Evolutionary conservation across 345 rosid genomes (phyloP).

Genomic region (Euclidium syriacum): DNA sequence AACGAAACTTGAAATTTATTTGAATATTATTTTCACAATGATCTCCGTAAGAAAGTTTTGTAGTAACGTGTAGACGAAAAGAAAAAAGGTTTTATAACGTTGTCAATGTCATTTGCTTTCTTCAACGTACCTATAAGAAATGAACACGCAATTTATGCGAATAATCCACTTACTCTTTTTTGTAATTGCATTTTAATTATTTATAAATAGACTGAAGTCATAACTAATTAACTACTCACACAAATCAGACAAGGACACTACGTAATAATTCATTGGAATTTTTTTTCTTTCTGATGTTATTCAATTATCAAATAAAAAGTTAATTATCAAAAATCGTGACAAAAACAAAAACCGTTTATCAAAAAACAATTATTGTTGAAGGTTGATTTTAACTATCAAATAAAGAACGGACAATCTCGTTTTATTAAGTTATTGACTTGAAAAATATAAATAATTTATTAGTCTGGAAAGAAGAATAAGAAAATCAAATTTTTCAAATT

Average conservation of each 20-base stretch:
- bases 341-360: too few species aligned
- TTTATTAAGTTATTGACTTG: too few species aligned
- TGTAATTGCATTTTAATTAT: neutral
- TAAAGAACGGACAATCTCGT: too few species aligned
- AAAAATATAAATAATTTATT: too few species aligned
- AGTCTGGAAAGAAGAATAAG: too few species aligned
- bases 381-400: too few species aligned
- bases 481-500: too few species aligned
- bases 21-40: neutral
- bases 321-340: too few species aligned
- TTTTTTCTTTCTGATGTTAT: too few species aligned
- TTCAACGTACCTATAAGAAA: neutral
- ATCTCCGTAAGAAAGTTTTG: neutral
- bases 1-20: neutral
- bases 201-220: neutral
- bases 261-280: too few species aligned
- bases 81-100: neutral
- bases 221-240: neutral
- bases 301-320: too few species aligned
- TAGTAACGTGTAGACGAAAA: slow-evolving; percentile 11
- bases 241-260: neutral
- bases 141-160: slow-evolving; percentile 15
- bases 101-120: slow-evolving; percentile 3
- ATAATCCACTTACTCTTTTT: slow-evolving; percentile 4
- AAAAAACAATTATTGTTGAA: too few species aligned